phyloP scores from a whole-genome alignment of 2,329 filamentous ascomycete genomes.

The Calcarisporium arbuscula region DNA sequence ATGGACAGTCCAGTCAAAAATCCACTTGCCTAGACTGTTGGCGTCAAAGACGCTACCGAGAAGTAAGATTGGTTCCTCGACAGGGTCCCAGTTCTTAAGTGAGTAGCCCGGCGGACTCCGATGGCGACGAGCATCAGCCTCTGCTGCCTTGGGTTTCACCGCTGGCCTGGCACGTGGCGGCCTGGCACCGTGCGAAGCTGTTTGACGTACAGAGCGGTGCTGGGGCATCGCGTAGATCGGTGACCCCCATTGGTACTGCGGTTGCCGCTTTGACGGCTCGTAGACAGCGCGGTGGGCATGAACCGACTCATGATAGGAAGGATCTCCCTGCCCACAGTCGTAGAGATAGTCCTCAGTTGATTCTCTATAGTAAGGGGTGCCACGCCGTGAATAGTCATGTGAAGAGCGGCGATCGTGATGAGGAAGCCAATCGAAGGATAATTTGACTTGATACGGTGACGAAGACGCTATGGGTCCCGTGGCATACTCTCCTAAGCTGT shows the following conservation, averaged over 20 bases:
- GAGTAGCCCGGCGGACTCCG: slow-evolving; percentile 85
- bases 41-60: slow-evolving; percentile 94
- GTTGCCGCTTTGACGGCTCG: slow-evolving; percentile 36
- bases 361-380: slow-evolving; percentile 51
- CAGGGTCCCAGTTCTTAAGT: slow-evolving; percentile 96
- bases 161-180: slow-evolving; percentile 21
- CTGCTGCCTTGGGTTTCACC: slow-evolving; percentile 43
- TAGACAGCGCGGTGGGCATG: slow-evolving; percentile 28
- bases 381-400: slow-evolving; percentile 51
- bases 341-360: slow-evolving; percentile 58
- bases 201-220: slow-evolving; percentile 42
- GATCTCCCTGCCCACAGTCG: slow-evolving; percentile 45
- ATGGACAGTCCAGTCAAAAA: slow-evolving; percentile 99
- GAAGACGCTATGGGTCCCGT: slow-evolving; percentile 50
- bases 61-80: slow-evolving; percentile 86
- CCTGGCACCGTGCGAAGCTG: slow-evolving; percentile 18
- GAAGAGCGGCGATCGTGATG: slow-evolving; percentile 50
- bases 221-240: slow-evolving; percentile 41
- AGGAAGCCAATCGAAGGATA: slow-evolving; percentile 22
- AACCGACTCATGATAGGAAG: slow-evolving; percentile 28
- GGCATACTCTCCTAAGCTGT: slow-evolving; percentile 55
- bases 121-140: slow-evolving; percentile 54
- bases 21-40: slow-evolving; percentile 96
- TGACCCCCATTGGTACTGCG: slow-evolving; percentile 24
- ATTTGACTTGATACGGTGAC: slow-evolving; percentile 31